Evolutionary conservation across 768 basidiomycete genomes (phyloP), one percentile per base, ranked within the genome.

Genomic region (Panaeolus cyanescens): DNA sequence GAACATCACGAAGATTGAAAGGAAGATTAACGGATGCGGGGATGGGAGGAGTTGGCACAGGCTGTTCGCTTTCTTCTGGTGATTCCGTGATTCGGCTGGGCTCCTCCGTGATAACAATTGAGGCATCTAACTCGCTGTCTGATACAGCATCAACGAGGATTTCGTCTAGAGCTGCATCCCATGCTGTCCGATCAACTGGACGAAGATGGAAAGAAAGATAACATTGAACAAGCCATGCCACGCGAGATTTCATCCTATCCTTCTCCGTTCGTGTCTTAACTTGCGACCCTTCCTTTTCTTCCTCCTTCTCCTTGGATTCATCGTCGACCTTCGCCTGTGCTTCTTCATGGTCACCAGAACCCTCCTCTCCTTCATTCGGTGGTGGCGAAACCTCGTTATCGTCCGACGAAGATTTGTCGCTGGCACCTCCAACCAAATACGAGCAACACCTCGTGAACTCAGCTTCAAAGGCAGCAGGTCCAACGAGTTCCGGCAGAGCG

Each of bases 361-460:
- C 33, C 13, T 45, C n/a, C 15, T 5, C 42, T 6, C 5, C n/a
- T 5, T 45, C 42, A 12, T 25, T 13, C 42, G 22, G 22, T 15
- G 25, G 22, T 4, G 25, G 13, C 4, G 13, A 6, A 34, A 7
- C 33, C 6, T 34, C 33, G 7, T 34, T 34, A 6, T 34, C 33
- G 13, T 6, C 33, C 33, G 13, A 34, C 33, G 45, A 25, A 13
- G 45, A 13, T 13, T 50, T 50, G 30, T 50, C 45, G 30, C n/a
- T 50, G 22, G 85, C 83, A 0, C 89, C 88, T 31, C 76, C 80
- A 32, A 92, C 77, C 55, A 92, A 79, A 72, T 85, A 88, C 1
- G 80, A 79, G 68, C 86, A 89, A 63, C 87, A 87, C 31, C 90
- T 80, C 31, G 82, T 74, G 54, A 92, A 84, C 70, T 93, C 92